Base-by-base conservation (phyloP, 805 yeast genomes). In the Candida tibetensis region DNA sequence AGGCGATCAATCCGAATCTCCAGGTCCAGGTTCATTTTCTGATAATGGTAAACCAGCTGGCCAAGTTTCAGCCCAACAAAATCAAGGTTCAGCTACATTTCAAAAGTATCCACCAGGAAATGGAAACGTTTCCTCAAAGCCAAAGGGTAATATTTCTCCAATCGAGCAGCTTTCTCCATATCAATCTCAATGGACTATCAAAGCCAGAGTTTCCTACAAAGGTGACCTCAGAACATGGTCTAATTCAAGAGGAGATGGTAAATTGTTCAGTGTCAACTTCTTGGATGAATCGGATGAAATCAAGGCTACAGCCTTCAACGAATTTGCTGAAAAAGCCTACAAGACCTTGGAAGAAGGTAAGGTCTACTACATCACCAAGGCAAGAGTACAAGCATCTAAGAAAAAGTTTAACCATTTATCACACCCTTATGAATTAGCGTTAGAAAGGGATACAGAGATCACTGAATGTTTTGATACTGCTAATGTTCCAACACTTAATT, bases 241-340 rank as follows among this genome's bases (percentile, higher is more conserved):
- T 36, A 88, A 86, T 52, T 82, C 78, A 45, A 76, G 81, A 52
- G 96, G 96, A 41, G 87, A 82, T 46, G 99, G 99, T 39, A 85
- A 86, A 60, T 73, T 93, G 42, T 89, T 93, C 69, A 85, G 83
- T 51, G 86, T 88, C 21, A 87, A 88, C 50, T 79, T 93, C 41
- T 66, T 91, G 40, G 99, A 93, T 58, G 95, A 93, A 58, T 85
- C 96, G 4, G 96, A 93, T 53, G 98, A 93, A 67, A 93, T 93
- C 51, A 77, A 93, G 54, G 97, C 96, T 8, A 89, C 98, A 2
- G 96, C 93, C 1, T 93, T 93, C 64, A 86, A 85, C 59, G 91
- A 87, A 27, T 75, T 77, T 51, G 96, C 91, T 9, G 95, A 85
- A 42, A 80, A 78, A 56, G 84, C 77, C 56, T 82, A 77, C 66